phyloP scores from a whole-genome alignment of 2,329 filamentous ascomycete species.

The Cytospora chrysosperma region DNA sequence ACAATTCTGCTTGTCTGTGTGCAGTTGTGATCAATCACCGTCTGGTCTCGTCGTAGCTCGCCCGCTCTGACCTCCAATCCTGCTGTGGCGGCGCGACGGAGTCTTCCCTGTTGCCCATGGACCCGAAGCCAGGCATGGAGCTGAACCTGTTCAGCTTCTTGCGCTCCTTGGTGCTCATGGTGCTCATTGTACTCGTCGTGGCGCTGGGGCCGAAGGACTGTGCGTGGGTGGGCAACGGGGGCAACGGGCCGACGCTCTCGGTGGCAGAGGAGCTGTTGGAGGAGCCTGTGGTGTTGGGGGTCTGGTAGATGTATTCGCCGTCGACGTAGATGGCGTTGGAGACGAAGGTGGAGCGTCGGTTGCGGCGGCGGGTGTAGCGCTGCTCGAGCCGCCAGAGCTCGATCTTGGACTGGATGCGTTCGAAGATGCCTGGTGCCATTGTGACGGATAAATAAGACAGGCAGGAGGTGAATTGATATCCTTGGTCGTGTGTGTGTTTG shows the following conservation, averaged over 20 bases:
- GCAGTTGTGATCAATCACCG: neutral
- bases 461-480: neutral
- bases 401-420: conserved; percentile 66
- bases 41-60: conserved; percentile 23
- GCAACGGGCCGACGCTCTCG: conserved; percentile 39
- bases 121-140: conserved; percentile 56
- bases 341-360: conserved; percentile 83
- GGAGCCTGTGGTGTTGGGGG: conserved; percentile 57
- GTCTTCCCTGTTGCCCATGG: conserved; percentile 37
- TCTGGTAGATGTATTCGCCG: conserved; percentile 88
- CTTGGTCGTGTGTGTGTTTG: neutral
- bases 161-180: conserved; percentile 39
- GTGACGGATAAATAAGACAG: conserved; percentile 12
- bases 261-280: conserved; percentile 43
- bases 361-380: conserved; percentile 85
- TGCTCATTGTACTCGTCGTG: conserved; percentile 28
- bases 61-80: conserved; percentile 43
- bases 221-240: conserved; percentile 29
- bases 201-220: conserved; percentile 31
- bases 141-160: conserved; percentile 56
- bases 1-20: neutral
- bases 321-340: conserved; percentile 91
- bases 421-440: conserved; percentile 54
- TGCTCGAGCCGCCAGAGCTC: conserved; percentile 95
- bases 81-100: conserved; percentile 31